phyloP scores from a whole-genome alignment of 1,284 basidiomycete species.

The Microstroma glucosiphilum region DNA sequence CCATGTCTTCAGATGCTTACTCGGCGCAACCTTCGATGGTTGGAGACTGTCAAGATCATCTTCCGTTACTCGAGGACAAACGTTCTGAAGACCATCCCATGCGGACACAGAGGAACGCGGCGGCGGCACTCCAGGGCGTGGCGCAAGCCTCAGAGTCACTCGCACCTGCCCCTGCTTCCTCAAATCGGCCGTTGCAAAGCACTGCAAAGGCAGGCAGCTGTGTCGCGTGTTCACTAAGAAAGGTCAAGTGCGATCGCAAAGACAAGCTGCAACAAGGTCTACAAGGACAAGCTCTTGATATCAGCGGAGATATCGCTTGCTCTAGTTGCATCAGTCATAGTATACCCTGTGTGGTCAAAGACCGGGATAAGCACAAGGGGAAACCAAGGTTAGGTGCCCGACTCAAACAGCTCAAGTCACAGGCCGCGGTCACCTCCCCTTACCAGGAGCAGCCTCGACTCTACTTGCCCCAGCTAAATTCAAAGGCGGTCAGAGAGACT shows the following conservation, averaged over 20 bases:
- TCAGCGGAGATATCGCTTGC: not conserved
- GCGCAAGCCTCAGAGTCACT: too few species aligned
- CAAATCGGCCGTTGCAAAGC: too few species aligned
- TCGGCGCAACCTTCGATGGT: too few species aligned
- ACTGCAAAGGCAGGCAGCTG: not conserved
- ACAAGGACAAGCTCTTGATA: not conserved
- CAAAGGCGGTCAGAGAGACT: too few species aligned
- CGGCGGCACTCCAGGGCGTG: too few species aligned
- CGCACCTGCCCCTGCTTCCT: too few species aligned
- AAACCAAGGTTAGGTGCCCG: not conserved
- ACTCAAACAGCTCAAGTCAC: not conserved
- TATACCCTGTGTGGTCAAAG: not conserved
- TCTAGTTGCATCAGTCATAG: not conserved
- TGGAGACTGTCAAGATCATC: too few species aligned
- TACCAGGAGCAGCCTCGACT: not conserved
- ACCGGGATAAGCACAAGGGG: not conserved
- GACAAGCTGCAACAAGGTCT: not conserved
- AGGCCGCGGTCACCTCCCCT: not conserved
- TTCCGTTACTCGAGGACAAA: too few species aligned
- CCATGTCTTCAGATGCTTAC: too few species aligned
- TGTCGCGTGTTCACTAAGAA: not conserved
- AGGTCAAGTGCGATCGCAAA: conserved; percentile 5
- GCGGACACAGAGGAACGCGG: too few species aligned
- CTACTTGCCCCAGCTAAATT: not conserved
- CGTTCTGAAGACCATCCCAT: too few species aligned